Conservation (phyloP, 2,329 filamentous ascomycete genomes). For the Dactylella cylindrospora region DNA sequence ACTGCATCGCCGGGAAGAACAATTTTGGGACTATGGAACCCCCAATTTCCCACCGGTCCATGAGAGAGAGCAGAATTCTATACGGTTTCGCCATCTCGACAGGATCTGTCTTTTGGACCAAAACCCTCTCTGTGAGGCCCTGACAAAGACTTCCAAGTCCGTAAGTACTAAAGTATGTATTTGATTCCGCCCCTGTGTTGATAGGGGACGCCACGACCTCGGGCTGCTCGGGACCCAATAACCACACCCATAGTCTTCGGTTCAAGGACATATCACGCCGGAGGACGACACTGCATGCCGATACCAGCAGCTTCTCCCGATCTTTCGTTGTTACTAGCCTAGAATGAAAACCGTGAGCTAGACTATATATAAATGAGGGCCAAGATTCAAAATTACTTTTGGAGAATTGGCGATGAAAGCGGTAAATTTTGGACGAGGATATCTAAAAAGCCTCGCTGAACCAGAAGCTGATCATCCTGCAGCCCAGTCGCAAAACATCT, state of each 20-base stretch:
- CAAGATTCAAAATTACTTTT: conserved; percentile 61
- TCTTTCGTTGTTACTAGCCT: conserved; percentile 63
- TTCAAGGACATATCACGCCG: conserved; percentile 97
- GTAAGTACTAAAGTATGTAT: conserved; percentile 79
- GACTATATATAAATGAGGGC: not conserved
- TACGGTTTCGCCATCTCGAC: conserved; percentile 79
- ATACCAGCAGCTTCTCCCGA: conserved; percentile 75
- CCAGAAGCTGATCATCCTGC: conserved; percentile 80
- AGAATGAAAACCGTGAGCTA: not conserved
- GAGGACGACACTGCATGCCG: conserved; percentile 82
- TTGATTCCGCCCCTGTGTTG: conserved; percentile 54
- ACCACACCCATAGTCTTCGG: conserved; percentile 91
- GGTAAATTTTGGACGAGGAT: conserved; percentile 87
- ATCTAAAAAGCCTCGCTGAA: conserved; percentile 92
- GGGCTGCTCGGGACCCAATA: conserved; percentile 71
- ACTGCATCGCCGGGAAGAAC: conserved; percentile 82
- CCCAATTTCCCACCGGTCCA: conserved; percentile 98
- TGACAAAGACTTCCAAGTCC: conserved; percentile 73
- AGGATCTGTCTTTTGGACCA: conserved; percentile 58
- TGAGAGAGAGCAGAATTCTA: conserved; percentile 86
- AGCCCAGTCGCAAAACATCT: conserved; percentile 91
- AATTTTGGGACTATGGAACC: conserved; percentile 83
- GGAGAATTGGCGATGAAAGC: conserved; percentile 76
- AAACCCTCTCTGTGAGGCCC: conserved; percentile 76
- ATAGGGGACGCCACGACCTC: conserved; percentile 49